phyloP scores from a whole-genome alignment of 176 grass and related monocot genomes.

The Ensete ventricosum region DNA sequence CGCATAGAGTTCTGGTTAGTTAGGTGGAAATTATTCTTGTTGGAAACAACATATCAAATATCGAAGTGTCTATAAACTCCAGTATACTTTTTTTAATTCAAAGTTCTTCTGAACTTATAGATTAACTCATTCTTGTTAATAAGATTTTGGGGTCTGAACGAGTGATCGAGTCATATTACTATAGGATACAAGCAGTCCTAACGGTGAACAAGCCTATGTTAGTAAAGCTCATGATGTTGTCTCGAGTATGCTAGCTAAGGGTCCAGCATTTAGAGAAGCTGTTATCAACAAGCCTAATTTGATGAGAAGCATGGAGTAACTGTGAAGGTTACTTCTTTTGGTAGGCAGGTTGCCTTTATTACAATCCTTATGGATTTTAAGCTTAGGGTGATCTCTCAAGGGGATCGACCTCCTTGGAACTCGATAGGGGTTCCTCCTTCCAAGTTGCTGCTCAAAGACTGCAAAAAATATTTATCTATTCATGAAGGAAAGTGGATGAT shows the following conservation, averaged over 20 bases:
- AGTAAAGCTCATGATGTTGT: constrained; percentile 88
- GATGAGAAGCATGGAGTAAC: constrained; percentile 85
- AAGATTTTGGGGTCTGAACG: background rate
- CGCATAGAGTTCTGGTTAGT: background rate
- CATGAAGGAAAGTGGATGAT: too few relatives aligned
- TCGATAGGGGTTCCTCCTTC: too few relatives aligned
- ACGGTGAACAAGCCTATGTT: constrained; percentile 41
- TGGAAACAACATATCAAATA: background rate
- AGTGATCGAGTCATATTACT: background rate
- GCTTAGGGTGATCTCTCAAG: too few relatives aligned
- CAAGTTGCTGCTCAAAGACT: too few relatives aligned
- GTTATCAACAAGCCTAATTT: constrained; percentile 93
- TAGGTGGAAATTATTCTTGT: background rate
- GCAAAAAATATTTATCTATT: too few relatives aligned
- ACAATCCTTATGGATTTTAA: too few relatives aligned
- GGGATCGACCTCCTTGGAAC: too few relatives aligned
- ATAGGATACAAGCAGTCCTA: constrained; percentile 55
- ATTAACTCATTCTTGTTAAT: background rate
- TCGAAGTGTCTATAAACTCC: constrained; percentile 4
- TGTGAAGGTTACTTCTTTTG: constrained; percentile 74
- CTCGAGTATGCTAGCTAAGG: constrained; percentile 69
- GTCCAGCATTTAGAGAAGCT: constrained; percentile 80
- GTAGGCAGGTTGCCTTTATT: constrained; percentile 32
- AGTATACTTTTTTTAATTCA: background rate
- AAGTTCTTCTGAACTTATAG: background rate